Evolutionary conservation across 106 monocot genomes (phyloP).

Genomic region (Acorus gramineus): DNA sequence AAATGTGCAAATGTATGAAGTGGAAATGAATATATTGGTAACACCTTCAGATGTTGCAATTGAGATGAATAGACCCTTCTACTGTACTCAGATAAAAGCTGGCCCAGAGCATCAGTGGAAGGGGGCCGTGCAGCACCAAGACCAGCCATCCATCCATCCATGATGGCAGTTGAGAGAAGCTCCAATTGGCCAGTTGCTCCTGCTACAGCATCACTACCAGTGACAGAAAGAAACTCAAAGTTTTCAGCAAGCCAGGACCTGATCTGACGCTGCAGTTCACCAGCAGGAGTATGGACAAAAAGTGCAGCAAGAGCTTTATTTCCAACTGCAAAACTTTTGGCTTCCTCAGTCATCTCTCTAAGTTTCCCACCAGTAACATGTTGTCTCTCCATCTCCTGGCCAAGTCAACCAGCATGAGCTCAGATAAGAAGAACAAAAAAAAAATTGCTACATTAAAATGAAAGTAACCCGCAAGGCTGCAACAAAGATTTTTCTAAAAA

Average conservation of each 20-base stretch:
- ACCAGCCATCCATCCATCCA: constrained; percentile 99
- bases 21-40: not conserved
- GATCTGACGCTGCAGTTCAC: constrained; percentile 96
- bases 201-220: constrained; percentile 51
- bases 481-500: no score
- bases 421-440: no score
- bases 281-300: constrained; percentile 98
- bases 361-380: constrained; percentile 95
- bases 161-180: constrained; percentile 92
- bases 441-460: no score
- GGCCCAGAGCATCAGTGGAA: constrained; percentile 88
- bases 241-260: constrained; percentile 92
- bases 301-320: constrained; percentile 89
- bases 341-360: constrained; percentile 95
- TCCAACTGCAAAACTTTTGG: constrained; percentile 81
- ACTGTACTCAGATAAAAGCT: constrained; percentile 83
- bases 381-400: constrained; percentile 90
- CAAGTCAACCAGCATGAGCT: constrained; percentile 1
- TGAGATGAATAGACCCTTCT: constrained; percentile 87
- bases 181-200: constrained; percentile 75
- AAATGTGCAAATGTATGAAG: no score
- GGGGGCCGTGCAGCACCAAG: constrained; percentile 79
- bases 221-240: constrained; percentile 91
- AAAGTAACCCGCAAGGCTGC: no score
- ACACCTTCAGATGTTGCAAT: constrained; percentile 91